These are phyloP conservation scores for Naganishia vaughanmartiniae DNA, from an alignment of 768 basidiomycete species.

Conservation along the genomic window DNA sequence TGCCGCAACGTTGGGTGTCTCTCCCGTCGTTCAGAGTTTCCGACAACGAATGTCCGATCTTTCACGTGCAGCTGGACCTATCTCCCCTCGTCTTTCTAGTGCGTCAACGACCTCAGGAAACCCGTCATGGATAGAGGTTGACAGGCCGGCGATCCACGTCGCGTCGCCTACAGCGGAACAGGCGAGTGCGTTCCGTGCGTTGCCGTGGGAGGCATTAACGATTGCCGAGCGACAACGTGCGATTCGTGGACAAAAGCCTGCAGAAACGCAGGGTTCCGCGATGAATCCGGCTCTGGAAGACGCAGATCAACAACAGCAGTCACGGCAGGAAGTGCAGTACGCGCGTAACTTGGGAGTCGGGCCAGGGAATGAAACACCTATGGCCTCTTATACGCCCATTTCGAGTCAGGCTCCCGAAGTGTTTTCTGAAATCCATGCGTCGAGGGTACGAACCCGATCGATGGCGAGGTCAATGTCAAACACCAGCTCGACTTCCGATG, in stretches of 20 bases:
- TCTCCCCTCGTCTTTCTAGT: not conserved
- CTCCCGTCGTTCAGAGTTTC: not conserved
- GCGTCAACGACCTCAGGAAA: not conserved
- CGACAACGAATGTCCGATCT: not conserved
- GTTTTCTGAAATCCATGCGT: constrained; percentile 19
- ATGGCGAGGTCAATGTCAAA: not conserved
- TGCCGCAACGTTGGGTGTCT: not conserved
- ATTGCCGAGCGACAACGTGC: constrained; percentile 54
- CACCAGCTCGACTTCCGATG: not conserved
- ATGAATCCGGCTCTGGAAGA: constrained; percentile 29
- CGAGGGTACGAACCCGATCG: constrained; percentile 13
- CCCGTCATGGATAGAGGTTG: no score
- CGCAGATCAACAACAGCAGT: not conserved
- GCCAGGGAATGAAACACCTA: not conserved
- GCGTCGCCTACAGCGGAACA: constrained; percentile 44
- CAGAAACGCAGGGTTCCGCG: constrained; percentile 37
- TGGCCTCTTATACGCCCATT: not conserved
- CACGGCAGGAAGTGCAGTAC: not conserved
- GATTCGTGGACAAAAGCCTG: constrained; percentile 47
- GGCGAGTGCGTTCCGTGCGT: constrained; percentile 59
- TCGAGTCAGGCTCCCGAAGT: constrained; percentile 22
- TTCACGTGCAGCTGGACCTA: not conserved
- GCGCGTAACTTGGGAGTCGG: not conserved
- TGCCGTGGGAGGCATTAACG: constrained; percentile 59
- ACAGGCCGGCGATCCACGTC: constrained; percentile 50